phyloP scores from a whole-genome alignment of 2,329 filamentous ascomycete genomes.

The Fusarium sp. region DNA sequence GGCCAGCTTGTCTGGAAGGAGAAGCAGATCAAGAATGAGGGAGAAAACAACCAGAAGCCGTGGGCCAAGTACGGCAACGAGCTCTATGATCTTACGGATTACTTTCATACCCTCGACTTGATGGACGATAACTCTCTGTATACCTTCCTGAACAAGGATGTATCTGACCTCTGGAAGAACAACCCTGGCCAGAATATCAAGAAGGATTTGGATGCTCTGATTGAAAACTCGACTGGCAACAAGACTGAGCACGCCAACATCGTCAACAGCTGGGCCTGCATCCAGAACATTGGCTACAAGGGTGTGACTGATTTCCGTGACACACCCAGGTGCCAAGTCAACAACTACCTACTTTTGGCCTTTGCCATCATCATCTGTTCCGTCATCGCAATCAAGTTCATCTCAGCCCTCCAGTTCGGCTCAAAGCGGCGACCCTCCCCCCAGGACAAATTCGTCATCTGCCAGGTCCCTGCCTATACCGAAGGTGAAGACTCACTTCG shows the following conservation, averaged over 20 bases:
- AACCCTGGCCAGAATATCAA: slow-evolving; percentile 87
- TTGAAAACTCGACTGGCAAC: slow-evolving; percentile 63
- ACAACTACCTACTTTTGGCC: slow-evolving; percentile 89
- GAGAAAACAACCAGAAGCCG: slow-evolving; percentile 73
- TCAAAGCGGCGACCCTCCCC: slow-evolving; percentile 89
- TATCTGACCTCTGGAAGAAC: slow-evolving; percentile 76
- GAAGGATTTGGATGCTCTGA: slow-evolving; percentile 67
- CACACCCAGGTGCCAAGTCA: slow-evolving; percentile 80
- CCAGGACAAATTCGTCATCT: slow-evolving; percentile 99
- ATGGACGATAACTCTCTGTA: slow-evolving; percentile 69
- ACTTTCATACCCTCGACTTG: slow-evolving; percentile 80
- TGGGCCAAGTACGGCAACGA: slow-evolving; percentile 84
- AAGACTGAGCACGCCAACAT: slow-evolving; percentile 63
- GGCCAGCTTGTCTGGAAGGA: slow-evolving; percentile 83
- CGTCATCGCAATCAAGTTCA: slow-evolving; percentile 88
- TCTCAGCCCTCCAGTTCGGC: slow-evolving; percentile 92
- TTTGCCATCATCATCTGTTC: slow-evolving; percentile 87
- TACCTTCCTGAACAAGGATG: slow-evolving; percentile 76
- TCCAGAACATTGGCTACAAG: slow-evolving; percentile 85
- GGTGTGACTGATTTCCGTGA: slow-evolving; percentile 89
- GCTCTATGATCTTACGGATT: slow-evolving; percentile 92
- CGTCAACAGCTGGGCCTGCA: slow-evolving; percentile 79
- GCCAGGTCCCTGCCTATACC: slow-evolving; percentile 96
- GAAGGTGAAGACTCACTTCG: slow-evolving; percentile 96
- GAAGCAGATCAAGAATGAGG: slow-evolving; percentile 71